Percentiles rank a stretch among this genome's conserved stretches.
Conservation (phyloP, 495 filamentous ascomycete species). For the Poronia punctata region DNA sequence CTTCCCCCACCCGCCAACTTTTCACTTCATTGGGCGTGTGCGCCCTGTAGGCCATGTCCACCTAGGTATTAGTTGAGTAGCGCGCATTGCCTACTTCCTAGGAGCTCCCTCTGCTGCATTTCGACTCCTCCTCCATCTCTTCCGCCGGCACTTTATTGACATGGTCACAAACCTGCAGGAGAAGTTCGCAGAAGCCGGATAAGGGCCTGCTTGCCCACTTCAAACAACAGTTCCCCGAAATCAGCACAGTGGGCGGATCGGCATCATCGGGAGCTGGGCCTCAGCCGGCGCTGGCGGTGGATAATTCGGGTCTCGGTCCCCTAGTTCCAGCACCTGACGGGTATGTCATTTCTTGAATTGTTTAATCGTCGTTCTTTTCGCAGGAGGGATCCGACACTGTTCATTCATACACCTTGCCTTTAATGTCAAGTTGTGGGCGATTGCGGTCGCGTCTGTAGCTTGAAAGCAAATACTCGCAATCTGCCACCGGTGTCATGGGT, state of each 20-base stretch:
- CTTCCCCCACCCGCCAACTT: not conserved
- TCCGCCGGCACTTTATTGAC: slow-evolving; percentile 20
- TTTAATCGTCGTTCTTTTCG: not conserved
- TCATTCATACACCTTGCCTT: too few species aligned
- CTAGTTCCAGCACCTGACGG: slow-evolving; percentile 35
- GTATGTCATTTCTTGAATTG: slow-evolving; percentile 28
- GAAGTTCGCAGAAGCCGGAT: slow-evolving; percentile 78
- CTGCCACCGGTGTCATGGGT: too few species aligned
- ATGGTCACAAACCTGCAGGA: slow-evolving; percentile 40
- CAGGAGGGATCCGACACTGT: not conserved
- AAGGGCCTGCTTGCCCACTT: slow-evolving; percentile 80
- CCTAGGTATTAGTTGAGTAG: too few species aligned
- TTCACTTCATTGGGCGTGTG: slow-evolving; percentile 12
- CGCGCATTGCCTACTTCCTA: slow-evolving; percentile 3
- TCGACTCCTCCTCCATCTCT: slow-evolving; percentile 2
- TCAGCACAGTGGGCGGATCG: slow-evolving; percentile 36
- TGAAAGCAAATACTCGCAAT: too few species aligned
- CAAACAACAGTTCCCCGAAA: slow-evolving; percentile 68
- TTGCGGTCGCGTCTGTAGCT: too few species aligned
- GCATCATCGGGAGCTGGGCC: slow-evolving; percentile 24
- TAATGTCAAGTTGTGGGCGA: too few species aligned
- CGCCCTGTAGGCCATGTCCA: too few species aligned
- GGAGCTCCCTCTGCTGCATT: slow-evolving; percentile 11
- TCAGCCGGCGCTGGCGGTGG: slow-evolving; percentile 29
- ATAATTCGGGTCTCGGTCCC: slow-evolving; percentile 33